Percentiles rank a stretch among this genome's conserved stretches.
These are phyloP conservation scores for Dictyostelium capitatum DNA, from an alignment of 78 protist species.

Conservation along the genomic window DNA sequence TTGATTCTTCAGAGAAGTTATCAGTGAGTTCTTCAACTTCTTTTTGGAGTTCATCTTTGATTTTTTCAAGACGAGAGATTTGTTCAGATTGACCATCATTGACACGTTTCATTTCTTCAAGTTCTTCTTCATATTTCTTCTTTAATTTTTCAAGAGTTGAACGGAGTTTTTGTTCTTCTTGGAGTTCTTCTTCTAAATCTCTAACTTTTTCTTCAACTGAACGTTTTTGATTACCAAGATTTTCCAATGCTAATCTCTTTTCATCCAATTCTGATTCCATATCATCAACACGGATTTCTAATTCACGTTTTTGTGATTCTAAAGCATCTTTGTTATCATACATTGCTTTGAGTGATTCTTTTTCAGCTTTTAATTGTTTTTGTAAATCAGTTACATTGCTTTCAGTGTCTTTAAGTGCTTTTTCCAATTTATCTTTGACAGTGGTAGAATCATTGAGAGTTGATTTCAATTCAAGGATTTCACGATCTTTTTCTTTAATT, in stretches of 20 bases:
- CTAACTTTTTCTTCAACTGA: constrained; percentile 70
- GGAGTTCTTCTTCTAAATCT: constrained; percentile 79
- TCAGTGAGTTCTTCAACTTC: constrained; percentile 83
- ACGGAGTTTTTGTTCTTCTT: constrained; percentile 77
- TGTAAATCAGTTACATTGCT: constrained; percentile 63
- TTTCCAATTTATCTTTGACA: constrained; percentile 48
- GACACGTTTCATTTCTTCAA: constrained; percentile 80
- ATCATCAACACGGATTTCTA: constrained; percentile 65
- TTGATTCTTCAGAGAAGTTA: constrained; percentile 45
- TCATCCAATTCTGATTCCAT: constrained; percentile 77
- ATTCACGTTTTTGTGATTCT: constrained; percentile 80
- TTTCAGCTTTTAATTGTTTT: constrained; percentile 69
- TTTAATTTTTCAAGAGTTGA: constrained; percentile 76
- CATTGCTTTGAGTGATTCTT: constrained; percentile 72
- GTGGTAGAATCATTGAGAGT: constrained; percentile 14
- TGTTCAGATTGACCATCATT: constrained; percentile 69
- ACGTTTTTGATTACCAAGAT: constrained; percentile 52
- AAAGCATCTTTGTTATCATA: constrained; percentile 66
- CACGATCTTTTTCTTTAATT: constrained; percentile 83
- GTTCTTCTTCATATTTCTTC: constrained; percentile 85
- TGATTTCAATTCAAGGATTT: constrained; percentile 52
- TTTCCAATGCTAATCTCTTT: constrained; percentile 46
- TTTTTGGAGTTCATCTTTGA: constrained; percentile 62
- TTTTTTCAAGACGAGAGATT: constrained; percentile 77
- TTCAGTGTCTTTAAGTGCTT: constrained; percentile 74